Evolutionary conservation across 2,329 filamentous ascomycete genomes (phyloP).

Genomic region (Tolypocladium endophyticum): DNA sequence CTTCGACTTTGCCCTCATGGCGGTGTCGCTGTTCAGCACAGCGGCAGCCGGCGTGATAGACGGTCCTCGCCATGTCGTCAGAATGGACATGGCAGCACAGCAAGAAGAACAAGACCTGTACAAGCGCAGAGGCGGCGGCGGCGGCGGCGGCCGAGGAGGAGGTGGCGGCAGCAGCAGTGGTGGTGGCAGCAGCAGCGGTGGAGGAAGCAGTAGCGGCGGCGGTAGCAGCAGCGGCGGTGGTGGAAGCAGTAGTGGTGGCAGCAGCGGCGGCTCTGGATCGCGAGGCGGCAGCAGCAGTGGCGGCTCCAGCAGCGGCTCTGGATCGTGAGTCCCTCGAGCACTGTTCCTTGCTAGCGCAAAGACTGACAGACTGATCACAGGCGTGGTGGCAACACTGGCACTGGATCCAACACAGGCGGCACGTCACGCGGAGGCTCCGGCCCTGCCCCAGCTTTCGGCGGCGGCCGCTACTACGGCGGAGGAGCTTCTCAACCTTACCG

Average conservation of each 20-base stretch:
- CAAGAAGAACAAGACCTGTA: slow-evolving; percentile 34
- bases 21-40: slow-evolving; percentile 1
- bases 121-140: slow-evolving; percentile 52
- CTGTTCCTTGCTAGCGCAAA: neutral
- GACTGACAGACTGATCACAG: slow-evolving; percentile 8
- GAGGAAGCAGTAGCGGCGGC: slow-evolving; percentile 8
- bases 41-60: slow-evolving; percentile 4
- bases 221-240: slow-evolving; percentile 8
- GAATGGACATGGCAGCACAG: slow-evolving; percentile 11
- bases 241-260: slow-evolving; percentile 5
- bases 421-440: slow-evolving; percentile 48
- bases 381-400: slow-evolving; percentile 13
- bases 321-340: slow-evolving; percentile 4
- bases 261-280: slow-evolving; percentile 4
- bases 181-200: slow-evolving; percentile 3
- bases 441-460: slow-evolving; percentile 44
- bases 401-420: slow-evolving; percentile 34
- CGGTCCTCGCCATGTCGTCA: slow-evolving; percentile 11
- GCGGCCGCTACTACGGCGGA: slow-evolving; percentile 56
- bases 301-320: slow-evolving; percentile 3
- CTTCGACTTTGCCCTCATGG: slow-evolving; percentile 4
- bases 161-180: slow-evolving; percentile 14
- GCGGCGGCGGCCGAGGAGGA: slow-evolving; percentile 34
- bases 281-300: slow-evolving; percentile 8
- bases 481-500: slow-evolving; percentile 52